Percentiles rank a stretch among this genome's conserved stretches.
Conservation (phyloP, 1,284 basidiomycete genomes). For the Ceratobasidium theobromae region DNA sequence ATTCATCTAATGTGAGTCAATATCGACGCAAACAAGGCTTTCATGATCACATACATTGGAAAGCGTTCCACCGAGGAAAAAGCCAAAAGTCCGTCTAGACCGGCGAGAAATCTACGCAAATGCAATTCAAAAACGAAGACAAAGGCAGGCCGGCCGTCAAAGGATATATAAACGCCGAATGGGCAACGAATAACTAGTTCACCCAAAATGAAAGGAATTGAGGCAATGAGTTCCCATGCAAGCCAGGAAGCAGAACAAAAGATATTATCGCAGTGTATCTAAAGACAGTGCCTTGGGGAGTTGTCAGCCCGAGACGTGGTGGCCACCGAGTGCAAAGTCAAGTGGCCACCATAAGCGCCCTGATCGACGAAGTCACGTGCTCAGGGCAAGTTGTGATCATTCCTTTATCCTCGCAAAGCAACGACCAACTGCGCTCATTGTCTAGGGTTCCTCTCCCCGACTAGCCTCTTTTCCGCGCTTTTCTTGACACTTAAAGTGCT, state of each 20-base stretch:
- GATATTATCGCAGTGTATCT: neutral
- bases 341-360: constrained; percentile 10
- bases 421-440: constrained; percentile 18
- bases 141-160: neutral
- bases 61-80: no score
- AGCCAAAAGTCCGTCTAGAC: no score
- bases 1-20: constrained; percentile 13
- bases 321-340: neutral
- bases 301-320: no score
- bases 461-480: neutral
- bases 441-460: constrained; percentile 14
- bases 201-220: neutral
- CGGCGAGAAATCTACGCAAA: neutral
- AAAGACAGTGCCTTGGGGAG: neutral
- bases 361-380: constrained; percentile 12
- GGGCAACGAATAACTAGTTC: neutral
- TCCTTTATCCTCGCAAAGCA: constrained; percentile 8
- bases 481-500: neutral
- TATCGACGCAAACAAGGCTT: neutral
- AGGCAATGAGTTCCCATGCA: no score
- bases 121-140: neutral
- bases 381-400: neutral
- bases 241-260: no score
- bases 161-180: neutral
- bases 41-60: neutral